These are phyloP conservation scores for Paramyrothecium roridum DNA, from an alignment of 2,329 filamentous ascomycete species.

Conservation along the genomic window DNA sequence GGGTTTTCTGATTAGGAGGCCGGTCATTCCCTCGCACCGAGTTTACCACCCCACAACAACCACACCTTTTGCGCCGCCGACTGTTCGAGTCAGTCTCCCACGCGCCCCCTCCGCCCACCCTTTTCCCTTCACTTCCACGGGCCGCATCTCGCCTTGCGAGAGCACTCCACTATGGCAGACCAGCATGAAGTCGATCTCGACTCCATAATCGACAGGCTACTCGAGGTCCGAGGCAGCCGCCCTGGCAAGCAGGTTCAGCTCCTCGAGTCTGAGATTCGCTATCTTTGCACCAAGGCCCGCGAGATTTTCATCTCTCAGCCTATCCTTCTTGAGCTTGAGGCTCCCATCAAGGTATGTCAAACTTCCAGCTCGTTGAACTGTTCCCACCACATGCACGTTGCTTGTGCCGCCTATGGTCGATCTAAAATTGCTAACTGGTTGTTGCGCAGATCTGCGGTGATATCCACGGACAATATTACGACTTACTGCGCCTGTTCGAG, in stretches of 20 bases:
- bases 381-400: neutral
- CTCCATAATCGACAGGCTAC: conserved; percentile 96
- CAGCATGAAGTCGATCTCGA: conserved; percentile 94
- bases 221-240: conserved; percentile 96
- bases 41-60: conserved; percentile 18
- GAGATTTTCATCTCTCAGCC: conserved; percentile 99
- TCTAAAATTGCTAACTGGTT: neutral
- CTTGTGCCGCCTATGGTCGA: neutral
- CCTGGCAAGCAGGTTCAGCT: conserved; percentile 98
- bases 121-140: conserved; percentile 25
- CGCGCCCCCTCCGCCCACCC: conserved; percentile 18
- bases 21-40: neutral
- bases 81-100: conserved; percentile 18
- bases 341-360: conserved; percentile 88
- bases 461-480: conserved; percentile 99
- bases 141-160: conserved; percentile 33
- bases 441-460: conserved; percentile 86
- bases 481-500: conserved; percentile 94
- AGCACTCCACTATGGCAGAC: conserved; percentile 52
- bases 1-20: neutral
- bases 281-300: conserved; percentile 94
- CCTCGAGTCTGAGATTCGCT: conserved; percentile 93
- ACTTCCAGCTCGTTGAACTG: conserved; percentile 4
- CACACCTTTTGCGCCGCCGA: conserved; percentile 23
- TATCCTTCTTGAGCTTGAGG: conserved; percentile 94